A percentile compares a stretch with the other conserved stretches of the same genome.
Evolutionary conservation across 2,329 filamentous ascomycete species (phyloP).

Genomic region (Berkeleyomyces basicola): DNA sequence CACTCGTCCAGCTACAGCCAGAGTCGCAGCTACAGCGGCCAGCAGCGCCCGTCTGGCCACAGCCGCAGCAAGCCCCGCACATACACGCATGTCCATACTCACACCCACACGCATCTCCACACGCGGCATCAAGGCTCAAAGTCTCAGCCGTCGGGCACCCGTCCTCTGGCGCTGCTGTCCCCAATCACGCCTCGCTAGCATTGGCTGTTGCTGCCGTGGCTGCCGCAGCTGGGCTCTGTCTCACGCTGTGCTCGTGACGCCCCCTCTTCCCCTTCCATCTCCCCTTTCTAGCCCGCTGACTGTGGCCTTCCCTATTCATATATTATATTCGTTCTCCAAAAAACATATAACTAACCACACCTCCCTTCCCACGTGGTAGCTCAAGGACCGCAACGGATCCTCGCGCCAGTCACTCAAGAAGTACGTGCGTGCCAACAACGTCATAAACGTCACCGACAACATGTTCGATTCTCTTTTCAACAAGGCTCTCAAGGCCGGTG

Average conservation of each 20-base stretch:
- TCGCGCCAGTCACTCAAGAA: slow-evolving; percentile 47
- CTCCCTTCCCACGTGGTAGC: slow-evolving; percentile 23
- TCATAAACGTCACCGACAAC: slow-evolving; percentile 29
- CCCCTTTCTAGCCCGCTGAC: neutral
- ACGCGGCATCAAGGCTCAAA: neutral
- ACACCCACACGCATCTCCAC: neutral
- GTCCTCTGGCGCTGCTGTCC: too few species aligned
- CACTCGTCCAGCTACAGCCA: neutral
- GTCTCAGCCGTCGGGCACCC: too few species aligned
- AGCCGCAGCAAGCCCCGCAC: neutral
- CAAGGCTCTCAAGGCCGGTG: slow-evolving; percentile 65
- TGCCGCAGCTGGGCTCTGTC: too few species aligned
- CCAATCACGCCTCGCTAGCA: too few species aligned
- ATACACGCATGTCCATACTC: neutral
- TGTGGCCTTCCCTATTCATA: neutral
- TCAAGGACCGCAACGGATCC: slow-evolving; percentile 46
- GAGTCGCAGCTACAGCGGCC: too few species aligned
- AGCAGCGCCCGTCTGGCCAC: slow-evolving; percentile 14
- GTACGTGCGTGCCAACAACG: slow-evolving; percentile 41
- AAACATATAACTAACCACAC: slow-evolving; percentile 9
- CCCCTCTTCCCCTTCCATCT: neutral
- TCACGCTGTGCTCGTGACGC: neutral
- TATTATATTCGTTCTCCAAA: neutral
- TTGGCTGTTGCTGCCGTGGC: too few species aligned
- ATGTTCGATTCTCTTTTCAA: slow-evolving; percentile 66